phyloP scores from a whole-genome alignment of 129 eudicot genomes.

The Scalesia atractyloides region DNA sequence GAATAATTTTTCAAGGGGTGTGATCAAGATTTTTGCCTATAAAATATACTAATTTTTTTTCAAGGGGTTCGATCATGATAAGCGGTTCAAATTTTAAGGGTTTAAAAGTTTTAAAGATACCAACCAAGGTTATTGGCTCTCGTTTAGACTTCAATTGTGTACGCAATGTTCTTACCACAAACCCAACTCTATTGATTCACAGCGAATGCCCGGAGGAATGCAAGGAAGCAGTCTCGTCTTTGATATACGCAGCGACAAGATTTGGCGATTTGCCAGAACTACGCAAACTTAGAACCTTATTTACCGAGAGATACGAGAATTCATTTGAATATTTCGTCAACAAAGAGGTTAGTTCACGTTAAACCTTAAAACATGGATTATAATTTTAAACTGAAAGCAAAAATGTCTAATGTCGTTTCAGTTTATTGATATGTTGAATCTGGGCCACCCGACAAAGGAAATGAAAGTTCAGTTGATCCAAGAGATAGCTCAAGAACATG shows the following conservation, averaged over 20 bases:
- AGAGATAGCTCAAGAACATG: conserved; percentile 64
- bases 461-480: conserved; percentile 65
- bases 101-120: too few relatives aligned
- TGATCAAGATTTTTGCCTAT: too few relatives aligned
- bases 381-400: background rate
- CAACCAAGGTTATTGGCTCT: too few relatives aligned
- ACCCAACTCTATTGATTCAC: background rate
- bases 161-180: background rate
- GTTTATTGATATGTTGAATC: conserved; percentile 54
- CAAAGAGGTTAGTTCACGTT: conserved; percentile 47
- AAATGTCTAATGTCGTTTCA: conserved; percentile 8
- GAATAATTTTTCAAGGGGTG: too few relatives aligned
- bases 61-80: too few relatives aligned
- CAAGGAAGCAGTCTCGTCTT: conserved; percentile 59
- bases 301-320: conserved; percentile 58
- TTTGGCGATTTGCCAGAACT: conserved; percentile 80
- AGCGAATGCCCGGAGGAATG: conserved; percentile 92
- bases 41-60: too few relatives aligned
- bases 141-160: background rate
- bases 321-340: conserved; percentile 47
- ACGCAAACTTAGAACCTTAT: conserved; percentile 59
- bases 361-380: background rate
- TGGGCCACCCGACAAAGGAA: conserved; percentile 45
- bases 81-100: too few relatives aligned
- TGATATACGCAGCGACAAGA: conserved; percentile 83